Evolutionary conservation across 2,329 filamentous ascomycete genomes (phyloP).

Genomic region (Didymellaceae sp.): DNA sequence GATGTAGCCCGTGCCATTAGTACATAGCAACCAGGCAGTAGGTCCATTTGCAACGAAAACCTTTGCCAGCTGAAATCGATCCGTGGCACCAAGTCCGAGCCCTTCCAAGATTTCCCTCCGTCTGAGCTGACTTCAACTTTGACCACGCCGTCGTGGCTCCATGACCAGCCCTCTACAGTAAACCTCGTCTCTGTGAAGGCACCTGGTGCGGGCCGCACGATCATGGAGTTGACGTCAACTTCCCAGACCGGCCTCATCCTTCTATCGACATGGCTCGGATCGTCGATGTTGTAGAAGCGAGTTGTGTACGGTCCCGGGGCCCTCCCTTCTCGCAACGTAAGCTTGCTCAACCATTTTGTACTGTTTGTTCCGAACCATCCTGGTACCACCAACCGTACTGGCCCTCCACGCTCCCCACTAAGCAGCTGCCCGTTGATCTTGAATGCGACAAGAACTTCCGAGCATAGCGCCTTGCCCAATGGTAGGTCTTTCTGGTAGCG

Average conservation of each 20-base stretch:
- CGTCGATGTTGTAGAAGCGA: conserved; percentile 35
- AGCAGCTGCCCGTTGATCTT: conserved; percentile 34
- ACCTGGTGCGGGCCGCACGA: conserved; percentile 26
- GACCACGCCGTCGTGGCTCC: conserved; percentile 29
- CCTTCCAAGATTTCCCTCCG: too few species aligned
- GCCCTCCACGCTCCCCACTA: conserved; percentile 33
- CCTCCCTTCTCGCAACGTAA: conserved; percentile 26
- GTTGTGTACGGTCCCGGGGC: conserved; percentile 36
- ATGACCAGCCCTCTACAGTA: conserved; percentile 34
- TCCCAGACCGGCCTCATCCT: conserved; percentile 33
- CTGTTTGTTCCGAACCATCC: conserved; percentile 45
- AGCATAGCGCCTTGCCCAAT: conserved; percentile 28
- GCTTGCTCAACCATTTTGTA: conserved; percentile 40
- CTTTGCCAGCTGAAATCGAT: too few species aligned
- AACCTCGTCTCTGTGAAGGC: conserved; percentile 11
- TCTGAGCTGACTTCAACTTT: conserved; percentile 28
- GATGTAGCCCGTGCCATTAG: too few species aligned
- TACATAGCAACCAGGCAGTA: too few species aligned
- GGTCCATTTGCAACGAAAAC: too few species aligned
- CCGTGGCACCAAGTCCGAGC: too few species aligned
- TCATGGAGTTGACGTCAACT: conserved; percentile 38
- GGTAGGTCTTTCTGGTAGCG: conserved; percentile 44
- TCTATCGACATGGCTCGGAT: conserved; percentile 12
- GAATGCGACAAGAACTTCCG: conserved; percentile 39
- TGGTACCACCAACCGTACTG: conserved; percentile 40